These are phyloP conservation scores for Mangifera indica DNA, from an alignment of 345 rosid species.

Conservation along the genomic window DNA sequence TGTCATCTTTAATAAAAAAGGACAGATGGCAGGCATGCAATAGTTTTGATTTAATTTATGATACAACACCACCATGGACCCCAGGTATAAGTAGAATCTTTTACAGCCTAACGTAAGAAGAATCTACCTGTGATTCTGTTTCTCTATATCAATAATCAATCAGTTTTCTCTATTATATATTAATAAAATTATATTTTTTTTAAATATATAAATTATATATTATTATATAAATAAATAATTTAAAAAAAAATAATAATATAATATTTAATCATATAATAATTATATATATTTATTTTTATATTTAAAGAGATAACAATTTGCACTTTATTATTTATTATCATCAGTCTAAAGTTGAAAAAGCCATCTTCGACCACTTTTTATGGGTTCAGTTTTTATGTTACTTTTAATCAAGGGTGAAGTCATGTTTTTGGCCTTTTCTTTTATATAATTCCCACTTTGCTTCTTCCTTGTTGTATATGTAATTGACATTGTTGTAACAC, in stretches of 20 bases:
- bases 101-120: conserved; percentile 18
- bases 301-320: neutral
- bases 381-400: neutral
- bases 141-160: no score
- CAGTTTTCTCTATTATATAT: no score
- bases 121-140: conserved; percentile 26
- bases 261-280: no score
- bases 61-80: neutral
- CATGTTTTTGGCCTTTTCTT: conserved; percentile 15
- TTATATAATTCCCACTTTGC: conserved; percentile 14
- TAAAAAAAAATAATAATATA: no score
- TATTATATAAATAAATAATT: no score
- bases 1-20: neutral
- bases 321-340: neutral
- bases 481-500: no score
- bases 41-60: neutral
- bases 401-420: conserved; percentile 9
- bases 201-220: neutral
- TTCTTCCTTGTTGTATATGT: neutral
- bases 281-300: no score
- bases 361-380: conserved; percentile 13
- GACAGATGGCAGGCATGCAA: conserved; percentile 32
- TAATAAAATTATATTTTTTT: no score
- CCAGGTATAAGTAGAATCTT: conserved; percentile 20
- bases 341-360: conserved; percentile 23